Percentiles rank a stretch among this genome's conserved stretches.
Evolutionary conservation across 2,329 filamentous ascomycete species (phyloP).

Genomic region (Elsinoe necatrix): DNA sequence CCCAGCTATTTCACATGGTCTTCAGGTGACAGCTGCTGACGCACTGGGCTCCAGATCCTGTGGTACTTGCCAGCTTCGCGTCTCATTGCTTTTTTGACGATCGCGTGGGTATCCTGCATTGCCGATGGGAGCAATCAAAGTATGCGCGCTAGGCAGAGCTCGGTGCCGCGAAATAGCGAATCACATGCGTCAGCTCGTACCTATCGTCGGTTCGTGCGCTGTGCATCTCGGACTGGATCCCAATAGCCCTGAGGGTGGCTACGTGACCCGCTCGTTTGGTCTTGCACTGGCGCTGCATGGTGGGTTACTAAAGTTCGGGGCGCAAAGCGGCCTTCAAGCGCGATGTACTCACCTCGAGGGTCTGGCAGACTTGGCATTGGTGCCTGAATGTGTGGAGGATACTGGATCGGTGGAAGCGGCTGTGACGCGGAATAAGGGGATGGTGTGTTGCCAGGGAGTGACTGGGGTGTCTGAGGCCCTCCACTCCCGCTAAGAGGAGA

Average conservation of each 20-base stretch:
- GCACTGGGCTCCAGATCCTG: neutral
- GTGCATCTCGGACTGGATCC: constrained; percentile 25
- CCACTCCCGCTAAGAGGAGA: neutral
- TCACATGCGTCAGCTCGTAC: neutral
- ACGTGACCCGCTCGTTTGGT: neutral
- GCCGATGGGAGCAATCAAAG: neutral
- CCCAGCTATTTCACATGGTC: neutral
- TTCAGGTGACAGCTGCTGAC: neutral
- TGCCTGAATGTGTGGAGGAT: neutral
- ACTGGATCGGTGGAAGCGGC: neutral
- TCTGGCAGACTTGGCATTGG: constrained; percentile 9
- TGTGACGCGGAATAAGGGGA: neutral
- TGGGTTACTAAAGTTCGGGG: neutral
- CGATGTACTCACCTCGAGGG: constrained; percentile 2
- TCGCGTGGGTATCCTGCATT: neutral
- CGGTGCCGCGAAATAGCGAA: neutral
- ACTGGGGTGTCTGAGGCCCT: neutral
- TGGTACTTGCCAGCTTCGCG: neutral
- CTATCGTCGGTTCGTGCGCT: constrained; percentile 11
- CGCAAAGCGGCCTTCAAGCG: neutral
- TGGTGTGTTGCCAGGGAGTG: neutral
- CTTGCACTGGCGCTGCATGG: constrained; percentile 11
- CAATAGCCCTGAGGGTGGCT: constrained; percentile 22
- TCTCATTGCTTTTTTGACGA: neutral
- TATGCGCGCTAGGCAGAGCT: neutral